phyloP scores from a whole-genome alignment of 1,284 basidiomycete species.

The Farysia itapuensis region DNA sequence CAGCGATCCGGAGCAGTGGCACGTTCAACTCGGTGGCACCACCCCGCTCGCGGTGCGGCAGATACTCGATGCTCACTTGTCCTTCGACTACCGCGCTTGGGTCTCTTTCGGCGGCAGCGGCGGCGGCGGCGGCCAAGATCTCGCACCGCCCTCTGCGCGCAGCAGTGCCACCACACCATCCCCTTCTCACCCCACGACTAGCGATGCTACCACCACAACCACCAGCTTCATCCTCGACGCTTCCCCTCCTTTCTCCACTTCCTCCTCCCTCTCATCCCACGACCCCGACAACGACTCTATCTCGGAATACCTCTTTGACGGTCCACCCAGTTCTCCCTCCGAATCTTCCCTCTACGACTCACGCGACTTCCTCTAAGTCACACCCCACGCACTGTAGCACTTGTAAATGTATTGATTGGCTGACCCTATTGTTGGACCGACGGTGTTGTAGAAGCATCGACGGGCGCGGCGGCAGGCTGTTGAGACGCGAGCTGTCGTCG shows the following conservation, averaged over 20 bases:
- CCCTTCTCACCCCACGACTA: too few species aligned
- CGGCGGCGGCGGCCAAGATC: too few species aligned
- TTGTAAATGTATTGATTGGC: background rate
- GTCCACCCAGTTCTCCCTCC: too few species aligned
- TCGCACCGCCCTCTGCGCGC: too few species aligned
- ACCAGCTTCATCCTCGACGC: too few species aligned
- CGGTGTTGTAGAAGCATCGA: background rate
- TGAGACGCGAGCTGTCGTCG: slow-evolving; percentile 18
- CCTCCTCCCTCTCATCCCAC: background rate
- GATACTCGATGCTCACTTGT: background rate
- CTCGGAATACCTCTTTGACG: too few species aligned
- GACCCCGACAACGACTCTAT: background rate
- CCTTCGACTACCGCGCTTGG: slow-evolving; percentile 3
- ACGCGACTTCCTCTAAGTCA: background rate
- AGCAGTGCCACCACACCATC: too few species aligned
- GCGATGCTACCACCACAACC: too few species aligned
- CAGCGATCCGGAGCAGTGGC: slow-evolving; percentile 5
- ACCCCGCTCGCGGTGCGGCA: background rate
- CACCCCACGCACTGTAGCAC: too few species aligned
- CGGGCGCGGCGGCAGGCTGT: background rate
- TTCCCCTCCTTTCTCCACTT: background rate
- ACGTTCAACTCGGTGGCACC: background rate
- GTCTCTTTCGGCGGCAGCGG: too few species aligned
- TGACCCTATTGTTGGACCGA: background rate
- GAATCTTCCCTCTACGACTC: background rate